Evolutionary conservation across 768 basidiomycete genomes (phyloP).

Genomic region (Trametes maxima): DNA sequence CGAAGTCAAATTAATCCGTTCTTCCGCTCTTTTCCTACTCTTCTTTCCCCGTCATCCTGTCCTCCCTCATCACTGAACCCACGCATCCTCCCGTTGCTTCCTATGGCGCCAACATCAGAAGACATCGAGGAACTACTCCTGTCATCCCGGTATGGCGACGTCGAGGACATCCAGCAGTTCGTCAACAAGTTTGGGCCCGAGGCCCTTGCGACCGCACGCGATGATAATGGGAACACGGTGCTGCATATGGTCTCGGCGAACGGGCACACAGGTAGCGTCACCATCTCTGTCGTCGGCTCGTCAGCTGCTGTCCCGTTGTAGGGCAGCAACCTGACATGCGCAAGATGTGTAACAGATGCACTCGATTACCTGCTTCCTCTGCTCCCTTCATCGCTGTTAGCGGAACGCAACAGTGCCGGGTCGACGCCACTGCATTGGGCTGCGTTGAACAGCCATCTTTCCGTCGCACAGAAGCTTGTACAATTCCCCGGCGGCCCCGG

Average conservation of each 20-base stretch:
- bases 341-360: slow-evolving; percentile 62
- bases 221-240: slow-evolving; percentile 77
- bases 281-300: slow-evolving; percentile 5
- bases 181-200: slow-evolving; percentile 57
- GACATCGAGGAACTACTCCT: slow-evolving; percentile 80
- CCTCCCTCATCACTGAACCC: slow-evolving; percentile 13
- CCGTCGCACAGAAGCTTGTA: slow-evolving; percentile 60
- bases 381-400: slow-evolving; percentile 53
- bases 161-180: slow-evolving; percentile 74
- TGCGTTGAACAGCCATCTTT: slow-evolving; percentile 77
- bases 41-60: neutral
- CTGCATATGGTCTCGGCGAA: slow-evolving; percentile 91
- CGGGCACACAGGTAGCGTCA: slow-evolving; percentile 78
- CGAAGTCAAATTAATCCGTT: neutral
- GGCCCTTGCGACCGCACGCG: slow-evolving; percentile 52
- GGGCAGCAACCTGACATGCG: slow-evolving; percentile 41
- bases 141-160: slow-evolving; percentile 85
- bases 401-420: slow-evolving; percentile 64
- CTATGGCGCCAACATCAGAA: slow-evolving; percentile 21
- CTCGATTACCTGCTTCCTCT: slow-evolving; percentile 74
- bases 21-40: neutral
- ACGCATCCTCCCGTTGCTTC: too few relatives aligned
- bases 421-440: slow-evolving; percentile 96
- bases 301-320: slow-evolving; percentile 6
- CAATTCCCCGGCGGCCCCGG: slow-evolving; percentile 60